Evolutionary conservation across 495 filamentous ascomycete species (phyloP).

Genomic region (Penicillium pancosmium): DNA sequence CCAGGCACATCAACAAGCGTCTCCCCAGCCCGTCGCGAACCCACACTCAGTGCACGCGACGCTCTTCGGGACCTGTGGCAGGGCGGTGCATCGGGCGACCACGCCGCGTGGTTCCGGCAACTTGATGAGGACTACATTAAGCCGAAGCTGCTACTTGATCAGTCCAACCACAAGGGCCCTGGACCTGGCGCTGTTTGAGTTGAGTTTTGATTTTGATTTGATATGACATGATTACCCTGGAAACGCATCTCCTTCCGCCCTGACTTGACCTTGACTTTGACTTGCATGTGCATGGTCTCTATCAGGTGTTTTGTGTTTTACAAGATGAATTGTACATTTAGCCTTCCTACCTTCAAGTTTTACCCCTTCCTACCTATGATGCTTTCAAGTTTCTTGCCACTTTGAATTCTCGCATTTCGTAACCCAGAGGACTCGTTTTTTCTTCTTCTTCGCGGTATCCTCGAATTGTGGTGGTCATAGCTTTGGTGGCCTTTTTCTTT

Average conservation of each 20-base stretch:
- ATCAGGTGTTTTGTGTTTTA: constrained; percentile 10
- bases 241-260: constrained; percentile 16
- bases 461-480: not conserved
- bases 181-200: constrained; percentile 44
- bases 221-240: constrained; percentile 14
- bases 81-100: constrained; percentile 77
- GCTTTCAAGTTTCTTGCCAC: no score
- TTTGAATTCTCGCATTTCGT: constrained; percentile 21
- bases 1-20: constrained; percentile 23
- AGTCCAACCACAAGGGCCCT: constrained; percentile 53
- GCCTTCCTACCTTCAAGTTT: constrained; percentile 12
- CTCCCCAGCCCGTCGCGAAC: constrained; percentile 36
- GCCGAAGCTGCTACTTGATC: constrained; percentile 85
- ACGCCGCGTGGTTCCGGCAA: constrained; percentile 88
- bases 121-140: constrained; percentile 97
- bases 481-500: not conserved
- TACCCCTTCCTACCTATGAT: not conserved
- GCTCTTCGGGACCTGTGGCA: constrained; percentile 75
- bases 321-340: constrained; percentile 33
- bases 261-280: constrained; percentile 10
- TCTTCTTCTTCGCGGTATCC: not conserved
- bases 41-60: constrained; percentile 55
- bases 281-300: constrained; percentile 14
- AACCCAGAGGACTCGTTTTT: constrained; percentile 6
- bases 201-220: no score